Percentiles rank a stretch among this genome's conserved stretches.
phyloP scores from a whole-genome alignment of 768 basidiomycete species.

The Baorangia bicolor region DNA sequence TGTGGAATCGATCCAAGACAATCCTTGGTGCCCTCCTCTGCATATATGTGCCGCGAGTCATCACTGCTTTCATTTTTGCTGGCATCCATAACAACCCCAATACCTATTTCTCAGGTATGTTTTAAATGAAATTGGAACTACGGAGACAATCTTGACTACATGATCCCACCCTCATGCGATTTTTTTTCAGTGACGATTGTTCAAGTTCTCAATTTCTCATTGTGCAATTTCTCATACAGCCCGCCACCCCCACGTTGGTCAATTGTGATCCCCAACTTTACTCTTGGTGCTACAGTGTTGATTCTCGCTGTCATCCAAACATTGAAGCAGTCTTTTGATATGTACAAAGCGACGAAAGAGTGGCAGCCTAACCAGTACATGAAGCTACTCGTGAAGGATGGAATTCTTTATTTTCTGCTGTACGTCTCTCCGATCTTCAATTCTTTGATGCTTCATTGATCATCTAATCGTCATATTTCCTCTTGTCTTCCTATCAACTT shows the following conservation, averaged over 20 bases:
- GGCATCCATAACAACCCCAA: neutral
- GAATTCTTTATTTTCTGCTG: neutral
- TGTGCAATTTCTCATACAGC: neutral
- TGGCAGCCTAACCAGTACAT: neutral
- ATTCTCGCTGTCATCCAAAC: neutral
- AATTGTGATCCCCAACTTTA: neutral
- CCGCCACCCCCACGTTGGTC: neutral
- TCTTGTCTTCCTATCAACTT: neutral
- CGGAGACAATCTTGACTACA: neutral
- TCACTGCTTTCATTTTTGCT: neutral
- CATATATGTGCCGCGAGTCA: neutral
- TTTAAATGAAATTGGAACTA: neutral
- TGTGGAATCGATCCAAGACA: conserved; percentile 9
- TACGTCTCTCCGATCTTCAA: neutral
- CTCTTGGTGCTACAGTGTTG: neutral
- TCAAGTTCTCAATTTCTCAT: neutral
- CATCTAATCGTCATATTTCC: no score
- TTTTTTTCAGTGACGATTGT: neutral
- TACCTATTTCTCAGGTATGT: conserved; percentile 6
- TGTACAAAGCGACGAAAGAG: neutral
- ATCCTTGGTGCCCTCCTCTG: conserved; percentile 6
- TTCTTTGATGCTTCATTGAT: no score
- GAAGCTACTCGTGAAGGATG: neutral
- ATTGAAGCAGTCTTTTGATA: neutral
- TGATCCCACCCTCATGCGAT: no score